Evolutionary conservation across 129 eudicot genomes (phyloP), one percentile per base, ranked within the genome.

Genomic region (Kitagawia praeruptora): DNA sequence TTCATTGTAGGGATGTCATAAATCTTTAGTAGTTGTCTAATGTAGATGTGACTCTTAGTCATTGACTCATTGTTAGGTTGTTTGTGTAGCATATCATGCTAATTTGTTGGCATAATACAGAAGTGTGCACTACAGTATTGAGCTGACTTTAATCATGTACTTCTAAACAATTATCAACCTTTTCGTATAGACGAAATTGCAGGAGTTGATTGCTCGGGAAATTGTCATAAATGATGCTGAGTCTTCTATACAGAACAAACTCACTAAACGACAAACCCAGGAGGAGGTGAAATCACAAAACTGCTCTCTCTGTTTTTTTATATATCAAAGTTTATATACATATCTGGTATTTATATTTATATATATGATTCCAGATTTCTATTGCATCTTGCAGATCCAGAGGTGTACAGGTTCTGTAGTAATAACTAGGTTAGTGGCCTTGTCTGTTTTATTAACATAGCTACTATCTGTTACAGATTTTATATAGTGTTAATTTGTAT

Each of bases 151-250:
- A 75, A 11, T 79, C 54, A 10, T 75, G 38, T 23, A 21, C 38
- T 45, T 39, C 18, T 81, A 40, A 58, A 77, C 51, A 49, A 18
- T 73, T 73, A 8, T 41, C 27, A 44, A 72, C 42, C 61, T 39
- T 45, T 70, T 82, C 39, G 77, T 85, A 80, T 81, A 95, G 97
- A 92, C 96, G 16, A 92, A 90, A 84, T 85, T 92, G 79, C 97
- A 92, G 74, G 99, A 95, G 83, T 75, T 95, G 51, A 86, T 95
- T 85, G 99, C 99, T 74, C 80, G 95, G 82, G 99, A 95, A 83
- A 92, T 95, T 83, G 95, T 95, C 80, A 95, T 95, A 74, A 95
- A 95, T 83, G 99, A 95, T 78, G 99, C 97, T 27, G 99, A 95
- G 67, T 81, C 99, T 66, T 86, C 96, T 71, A 77, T 89, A 74